Evolutionary conservation across 2,329 filamentous ascomycete species (phyloP).

Genomic region (Neofusicoccum parvum): DNA sequence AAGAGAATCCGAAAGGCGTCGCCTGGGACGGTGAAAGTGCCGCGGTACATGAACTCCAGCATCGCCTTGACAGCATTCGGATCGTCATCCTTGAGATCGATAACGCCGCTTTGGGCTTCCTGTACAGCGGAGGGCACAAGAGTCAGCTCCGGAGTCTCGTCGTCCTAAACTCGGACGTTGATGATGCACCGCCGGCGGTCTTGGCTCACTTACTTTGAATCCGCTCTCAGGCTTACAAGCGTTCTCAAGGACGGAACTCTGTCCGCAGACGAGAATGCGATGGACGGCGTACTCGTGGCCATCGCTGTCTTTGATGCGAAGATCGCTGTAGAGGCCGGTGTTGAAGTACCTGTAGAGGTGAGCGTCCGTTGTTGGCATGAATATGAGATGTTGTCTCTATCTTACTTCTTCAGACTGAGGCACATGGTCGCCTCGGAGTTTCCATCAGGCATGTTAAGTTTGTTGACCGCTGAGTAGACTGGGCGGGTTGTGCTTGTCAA

Average conservation of each 20-base stretch:
- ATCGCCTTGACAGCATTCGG: conserved; percentile 76
- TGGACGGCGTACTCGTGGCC: neutral
- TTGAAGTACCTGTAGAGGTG: neutral
- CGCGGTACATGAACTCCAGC: conserved; percentile 81
- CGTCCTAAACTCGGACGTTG: too few relatives aligned
- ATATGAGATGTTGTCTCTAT: too few relatives aligned
- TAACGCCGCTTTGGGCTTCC: conserved; percentile 30
- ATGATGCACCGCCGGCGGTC: too few relatives aligned
- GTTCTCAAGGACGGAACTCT: neutral
- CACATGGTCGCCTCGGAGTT: too few relatives aligned
- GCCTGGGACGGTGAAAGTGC: conserved; percentile 63
- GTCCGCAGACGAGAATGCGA: neutral
- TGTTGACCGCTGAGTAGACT: too few relatives aligned
- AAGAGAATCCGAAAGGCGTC: too few relatives aligned
- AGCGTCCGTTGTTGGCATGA: too few relatives aligned
- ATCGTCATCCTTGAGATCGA: conserved; percentile 69
- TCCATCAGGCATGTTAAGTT: too few relatives aligned
- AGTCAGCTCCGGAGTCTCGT: too few relatives aligned
- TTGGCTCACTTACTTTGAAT: neutral
- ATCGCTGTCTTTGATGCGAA: neutral
- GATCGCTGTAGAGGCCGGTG: neutral
- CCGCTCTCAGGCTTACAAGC: neutral
- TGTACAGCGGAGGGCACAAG: neutral
- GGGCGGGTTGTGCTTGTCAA: too few relatives aligned
- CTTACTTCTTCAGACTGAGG: too few relatives aligned